A percentile compares a stretch with the other conserved stretches of the same genome.
These are phyloP conservation scores for Lodderomyces beijingensis DNA, from an alignment of 1,139 yeast species.

Conservation along the genomic window DNA sequence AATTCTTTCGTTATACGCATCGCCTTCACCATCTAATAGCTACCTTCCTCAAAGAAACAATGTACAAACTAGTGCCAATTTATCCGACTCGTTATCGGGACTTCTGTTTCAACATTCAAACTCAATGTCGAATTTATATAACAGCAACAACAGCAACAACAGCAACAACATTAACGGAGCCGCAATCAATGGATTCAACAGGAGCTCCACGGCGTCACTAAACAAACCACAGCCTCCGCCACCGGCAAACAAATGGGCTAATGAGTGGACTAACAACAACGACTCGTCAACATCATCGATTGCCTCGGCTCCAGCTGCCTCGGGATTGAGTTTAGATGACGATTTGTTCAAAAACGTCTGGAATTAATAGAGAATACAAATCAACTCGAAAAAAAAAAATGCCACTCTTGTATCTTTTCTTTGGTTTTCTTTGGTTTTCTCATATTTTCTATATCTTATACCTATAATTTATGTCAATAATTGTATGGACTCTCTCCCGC, in stretches of 20 bases:
- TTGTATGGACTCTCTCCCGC: no score
- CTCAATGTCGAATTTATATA: slow-evolving; percentile 5
- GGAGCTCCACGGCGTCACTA: no score
- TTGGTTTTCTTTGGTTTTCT: no score
- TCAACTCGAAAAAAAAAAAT: neutral
- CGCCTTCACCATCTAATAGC: slow-evolving; percentile 48
- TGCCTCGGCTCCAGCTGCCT: neutral
- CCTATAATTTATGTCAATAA: no score
- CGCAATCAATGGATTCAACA: no score
- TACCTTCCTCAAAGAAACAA: slow-evolving; percentile 17
- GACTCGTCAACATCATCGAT: slow-evolving; percentile 11
- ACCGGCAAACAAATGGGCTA: slow-evolving; percentile 21
- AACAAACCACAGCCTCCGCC: slow-evolving; percentile 2
- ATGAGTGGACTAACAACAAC: slow-evolving; percentile 38
- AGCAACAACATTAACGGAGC: slow-evolving; percentile 3
- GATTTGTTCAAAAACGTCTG: slow-evolving; percentile 57
- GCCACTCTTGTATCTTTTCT: neutral
- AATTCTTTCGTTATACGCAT: slow-evolving; percentile 81
- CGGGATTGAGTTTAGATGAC: slow-evolving; percentile 27
- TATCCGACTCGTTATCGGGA: slow-evolving; percentile 33
- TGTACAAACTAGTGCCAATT: slow-evolving; percentile 15
- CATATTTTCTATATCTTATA: no score
- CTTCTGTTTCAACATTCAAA: slow-evolving; percentile 21
- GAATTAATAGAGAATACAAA: slow-evolving; percentile 26
- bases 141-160: slow-evolving; percentile 4